These are phyloP conservation scores for Chamaecyparis obtusa DNA, from an alignment of 75 land plant genomes.

Conservation along the genomic window DNA sequence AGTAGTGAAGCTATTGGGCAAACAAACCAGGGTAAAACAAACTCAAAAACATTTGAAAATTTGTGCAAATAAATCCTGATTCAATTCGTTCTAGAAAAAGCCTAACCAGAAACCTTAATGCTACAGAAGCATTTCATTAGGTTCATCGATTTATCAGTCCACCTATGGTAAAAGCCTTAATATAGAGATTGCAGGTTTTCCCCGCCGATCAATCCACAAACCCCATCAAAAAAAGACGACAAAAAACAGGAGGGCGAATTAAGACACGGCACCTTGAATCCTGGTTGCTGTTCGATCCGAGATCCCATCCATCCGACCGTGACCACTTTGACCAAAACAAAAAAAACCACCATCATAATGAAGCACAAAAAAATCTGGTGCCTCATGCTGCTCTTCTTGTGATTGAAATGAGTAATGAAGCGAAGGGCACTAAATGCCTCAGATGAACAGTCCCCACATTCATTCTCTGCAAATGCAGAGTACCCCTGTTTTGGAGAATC, in stretches of 20 bases:
- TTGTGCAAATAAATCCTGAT: background rate
- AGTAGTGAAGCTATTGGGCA: too few relatives aligned
- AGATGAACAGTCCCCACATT: background rate
- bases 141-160: background rate
- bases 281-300: constrained; percentile 7
- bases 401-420: background rate
- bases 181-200: background rate
- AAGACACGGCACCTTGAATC: background rate
- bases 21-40: background rate
- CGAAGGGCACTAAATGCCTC: background rate
- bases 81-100: background rate
- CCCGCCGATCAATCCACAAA: background rate
- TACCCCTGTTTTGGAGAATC: constrained; percentile 8
- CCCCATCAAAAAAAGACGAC: background rate
- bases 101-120: background rate
- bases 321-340: background rate
- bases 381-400: background rate
- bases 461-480: background rate
- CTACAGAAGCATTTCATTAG: background rate
- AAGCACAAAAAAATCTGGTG: background rate
- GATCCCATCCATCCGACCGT: constrained; percentile 4
- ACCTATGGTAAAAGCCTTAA: background rate
- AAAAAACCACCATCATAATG: background rate
- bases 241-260: background rate
- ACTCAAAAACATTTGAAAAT: background rate